Conservation (phyloP, 2,329 filamentous ascomycete genomes). For the Pseudogymnoascus sp. region DNA sequence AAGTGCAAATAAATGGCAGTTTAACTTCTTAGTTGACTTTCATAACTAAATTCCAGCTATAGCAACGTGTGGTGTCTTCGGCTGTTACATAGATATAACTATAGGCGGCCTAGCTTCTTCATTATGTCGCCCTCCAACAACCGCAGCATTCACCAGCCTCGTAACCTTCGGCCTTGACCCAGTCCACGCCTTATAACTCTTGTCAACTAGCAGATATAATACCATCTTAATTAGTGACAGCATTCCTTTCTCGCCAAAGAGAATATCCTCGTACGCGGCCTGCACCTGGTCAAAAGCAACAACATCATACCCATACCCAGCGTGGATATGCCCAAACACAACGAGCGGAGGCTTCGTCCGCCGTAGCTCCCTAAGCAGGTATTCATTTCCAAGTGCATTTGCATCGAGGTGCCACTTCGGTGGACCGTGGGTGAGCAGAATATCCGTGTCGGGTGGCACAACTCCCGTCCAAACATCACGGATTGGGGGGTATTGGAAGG, state of each 20-base stretch:
- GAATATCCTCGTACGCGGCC: neutral
- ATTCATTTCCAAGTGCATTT: constrained; percentile 49
- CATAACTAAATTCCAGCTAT: neutral
- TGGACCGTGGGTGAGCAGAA: constrained; percentile 59
- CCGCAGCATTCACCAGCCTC: neutral
- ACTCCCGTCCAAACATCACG: constrained; percentile 52
- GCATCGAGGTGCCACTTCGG: constrained; percentile 45
- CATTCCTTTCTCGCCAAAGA: neutral
- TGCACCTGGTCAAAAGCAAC: constrained; percentile 58
- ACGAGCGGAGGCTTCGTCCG: constrained; percentile 52
- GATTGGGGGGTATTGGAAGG: constrained; percentile 10
- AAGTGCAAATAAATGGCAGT: neutral
- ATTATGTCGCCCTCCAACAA: neutral
- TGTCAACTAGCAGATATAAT: neutral
- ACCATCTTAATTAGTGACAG: neutral
- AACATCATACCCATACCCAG: constrained; percentile 49
- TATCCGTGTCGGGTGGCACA: constrained; percentile 51
- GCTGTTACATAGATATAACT: neutral
- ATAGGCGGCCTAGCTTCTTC: neutral
- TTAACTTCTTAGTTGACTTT: neutral
- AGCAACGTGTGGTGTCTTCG: neutral
- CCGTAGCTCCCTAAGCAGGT: constrained; percentile 50
- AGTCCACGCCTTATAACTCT: neutral
- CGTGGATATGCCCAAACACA: constrained; percentile 62
- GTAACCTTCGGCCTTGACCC: neutral